A percentile compares a stretch with the other conserved stretches of the same genome.
These are phyloP conservation scores for Trametes cingulata DNA, from an alignment of 768 basidiomycete genomes.

Conservation along the genomic window DNA sequence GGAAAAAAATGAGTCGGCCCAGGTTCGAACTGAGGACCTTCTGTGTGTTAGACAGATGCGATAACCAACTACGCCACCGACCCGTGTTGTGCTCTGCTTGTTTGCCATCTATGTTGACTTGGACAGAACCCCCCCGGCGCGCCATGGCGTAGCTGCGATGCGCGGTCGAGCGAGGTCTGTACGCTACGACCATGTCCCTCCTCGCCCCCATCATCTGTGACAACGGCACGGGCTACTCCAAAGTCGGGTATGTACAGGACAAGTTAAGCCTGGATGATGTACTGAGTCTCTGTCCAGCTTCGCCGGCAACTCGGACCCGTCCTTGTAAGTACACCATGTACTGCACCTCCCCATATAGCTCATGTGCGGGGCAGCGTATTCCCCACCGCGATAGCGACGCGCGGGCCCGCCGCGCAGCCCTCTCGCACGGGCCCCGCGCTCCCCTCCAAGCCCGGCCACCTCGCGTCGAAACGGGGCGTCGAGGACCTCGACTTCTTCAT, in stretches of 20 bases:
- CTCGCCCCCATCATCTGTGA: conserved; percentile 96
- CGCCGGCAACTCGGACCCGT: conserved; percentile 98
- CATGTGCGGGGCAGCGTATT: conserved; percentile 67
- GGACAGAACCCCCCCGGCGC: background rate
- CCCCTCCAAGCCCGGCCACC: conserved; percentile 83
- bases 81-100: conserved; percentile 13
- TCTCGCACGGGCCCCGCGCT: conserved; percentile 72
- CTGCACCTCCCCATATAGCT: background rate
- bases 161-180: background rate
- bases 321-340: conserved; percentile 65
- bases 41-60: conserved; percentile 83
- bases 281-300: conserved; percentile 54
- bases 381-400: conserved; percentile 94
- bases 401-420: conserved; percentile 64
- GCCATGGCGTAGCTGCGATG: background rate
- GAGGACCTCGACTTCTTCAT: conserved; percentile 99
- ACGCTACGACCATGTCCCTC: conserved; percentile 59
- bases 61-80: conserved; percentile 82
- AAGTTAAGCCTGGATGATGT: too few species aligned
- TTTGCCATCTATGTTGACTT: background rate
- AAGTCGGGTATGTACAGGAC: conserved; percentile 80
- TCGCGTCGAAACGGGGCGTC: conserved; percentile 94
- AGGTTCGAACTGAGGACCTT: conserved; percentile 73
- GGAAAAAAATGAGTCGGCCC: conserved; percentile 38
- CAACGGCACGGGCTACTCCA: conserved; percentile 96